Evolutionary conservation across 2,329 filamentous ascomycete species (phyloP), one percentile per base, ranked within the genome.

Genomic region (Verticillium isaacii): DNA sequence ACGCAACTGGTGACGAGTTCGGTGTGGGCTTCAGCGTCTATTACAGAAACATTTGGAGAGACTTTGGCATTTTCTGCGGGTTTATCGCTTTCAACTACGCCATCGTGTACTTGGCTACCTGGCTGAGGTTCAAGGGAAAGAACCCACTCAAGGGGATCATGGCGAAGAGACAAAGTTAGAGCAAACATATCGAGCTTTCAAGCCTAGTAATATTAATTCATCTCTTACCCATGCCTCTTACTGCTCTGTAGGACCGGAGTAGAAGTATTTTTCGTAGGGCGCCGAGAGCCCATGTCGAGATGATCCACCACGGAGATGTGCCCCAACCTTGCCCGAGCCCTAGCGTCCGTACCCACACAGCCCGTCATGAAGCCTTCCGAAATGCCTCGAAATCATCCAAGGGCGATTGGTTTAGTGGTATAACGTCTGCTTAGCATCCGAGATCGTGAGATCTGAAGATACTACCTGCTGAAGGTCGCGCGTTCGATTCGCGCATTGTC

Each of bases 21-120:
- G 82, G 85, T 0, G 71, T 70, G 0, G 75, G 77, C 1, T 87
- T 91, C 69, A 88, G 86, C 66, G 79, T 89, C 8, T 85, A 79
- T 58, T 86, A 88, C 56, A 71, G 71, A 1, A 73, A 89, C 59
- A 85, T 87, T 56, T 91, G 88, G 89, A 75, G 87, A 12, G 77
- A 89, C 62, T 90, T 89, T 72, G 78, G 87, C 2, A 85, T 89
- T 59, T 86, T 89, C 66, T 85, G 81, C 70, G 85, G 77, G 0
- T 91, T 84, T 67, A 84, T 88, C 23, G 70, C 82, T 1, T 90
- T 90, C 69, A 90, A 91, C 64, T 90, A 77, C 59, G 64, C 61
- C 1, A 56, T 79, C 1, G 72, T 80, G 0, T 79, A 74, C 56
- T 23, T 76, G 0, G 71, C 73, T 5, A 79, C 77, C 0, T 80